phyloP scores from a whole-genome alignment of 208 protist genomes.

The Leishmania turanica region DNA sequence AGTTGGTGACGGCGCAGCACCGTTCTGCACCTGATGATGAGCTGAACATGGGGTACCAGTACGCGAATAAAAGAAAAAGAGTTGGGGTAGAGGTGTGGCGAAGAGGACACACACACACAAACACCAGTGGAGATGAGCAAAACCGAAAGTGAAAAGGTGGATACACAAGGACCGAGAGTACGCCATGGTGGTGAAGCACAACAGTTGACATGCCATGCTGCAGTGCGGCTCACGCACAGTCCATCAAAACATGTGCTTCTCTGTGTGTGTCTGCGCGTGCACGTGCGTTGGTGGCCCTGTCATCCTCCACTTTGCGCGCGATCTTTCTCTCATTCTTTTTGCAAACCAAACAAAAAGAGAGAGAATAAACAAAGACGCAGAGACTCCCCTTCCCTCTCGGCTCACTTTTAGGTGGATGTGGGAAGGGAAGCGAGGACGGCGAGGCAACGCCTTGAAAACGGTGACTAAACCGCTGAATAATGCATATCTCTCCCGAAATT shows the following conservation, averaged over 20 bases:
- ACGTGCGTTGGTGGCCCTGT: background rate
- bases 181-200: background rate
- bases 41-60: background rate
- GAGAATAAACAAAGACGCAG: no score
- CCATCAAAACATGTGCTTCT: background rate
- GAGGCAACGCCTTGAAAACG: background rate
- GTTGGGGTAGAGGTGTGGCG: no score
- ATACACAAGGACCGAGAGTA: background rate
- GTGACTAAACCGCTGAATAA: background rate
- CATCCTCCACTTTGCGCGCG: background rate
- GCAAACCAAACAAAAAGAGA: background rate
- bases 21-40: background rate
- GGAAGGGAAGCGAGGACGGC: background rate
- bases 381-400: background rate
- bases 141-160: background rate
- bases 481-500: background rate
- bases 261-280: background rate
- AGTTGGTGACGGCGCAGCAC: background rate
- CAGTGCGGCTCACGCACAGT: background rate
- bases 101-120: background rate
- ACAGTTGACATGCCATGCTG: background rate
- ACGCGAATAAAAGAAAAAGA: background rate
- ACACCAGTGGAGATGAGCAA: background rate
- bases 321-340: background rate
- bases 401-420: background rate